Base-by-base conservation (phyloP, 1,284 basidiomycete genomes). In the Marasmius oreades region DNA sequence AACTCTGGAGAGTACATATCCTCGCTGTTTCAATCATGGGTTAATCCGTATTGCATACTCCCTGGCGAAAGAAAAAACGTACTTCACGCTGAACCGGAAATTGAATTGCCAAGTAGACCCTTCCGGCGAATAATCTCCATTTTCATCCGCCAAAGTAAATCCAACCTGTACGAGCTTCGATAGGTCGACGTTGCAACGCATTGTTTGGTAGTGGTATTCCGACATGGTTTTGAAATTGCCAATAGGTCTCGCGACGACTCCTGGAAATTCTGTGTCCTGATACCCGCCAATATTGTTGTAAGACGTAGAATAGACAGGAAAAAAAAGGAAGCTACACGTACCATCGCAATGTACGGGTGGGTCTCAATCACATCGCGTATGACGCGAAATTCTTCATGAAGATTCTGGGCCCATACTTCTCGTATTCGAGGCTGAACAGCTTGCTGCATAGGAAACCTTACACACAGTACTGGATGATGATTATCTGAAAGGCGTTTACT, bases 1-100 rank as follows among this genome's bases (percentile, higher is more conserved):
- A 95, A 96, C 62, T 99, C 96, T 14, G 95, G 96, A 18, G 95
- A 92, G 71, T 92, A 99, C 94, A 99, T 98, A 76, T 99, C 96
- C 58, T 95, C 91, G 65, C 92, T 94, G 70, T 45, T 42, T 44
- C 50, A 36, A 23, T 18, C 14, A 47, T 24, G 10, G 55, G 20
- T 31, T 23, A 48, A 52, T 54, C 33, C 47, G 18, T 16, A 45
- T 55, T 6, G 4, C 36, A 43, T 55, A 5, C 10, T 50, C 22
- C 47, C 24, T 51, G 37, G 45, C 42, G 28, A 55, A n/a, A 24
- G 42, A 34, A 11, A 42, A 50, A 39, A 80, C 91, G 65, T 70
- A 95, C 93, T 85, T 84, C 62, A 94, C 76, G 72, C 86, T 93
- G 75, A 99, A 99, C 64, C 85, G 84, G 74, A 99, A 98, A 75